phyloP scores from a whole-genome alignment of 2,329 filamentous ascomycete species.

The Chaetomium sp. region DNA sequence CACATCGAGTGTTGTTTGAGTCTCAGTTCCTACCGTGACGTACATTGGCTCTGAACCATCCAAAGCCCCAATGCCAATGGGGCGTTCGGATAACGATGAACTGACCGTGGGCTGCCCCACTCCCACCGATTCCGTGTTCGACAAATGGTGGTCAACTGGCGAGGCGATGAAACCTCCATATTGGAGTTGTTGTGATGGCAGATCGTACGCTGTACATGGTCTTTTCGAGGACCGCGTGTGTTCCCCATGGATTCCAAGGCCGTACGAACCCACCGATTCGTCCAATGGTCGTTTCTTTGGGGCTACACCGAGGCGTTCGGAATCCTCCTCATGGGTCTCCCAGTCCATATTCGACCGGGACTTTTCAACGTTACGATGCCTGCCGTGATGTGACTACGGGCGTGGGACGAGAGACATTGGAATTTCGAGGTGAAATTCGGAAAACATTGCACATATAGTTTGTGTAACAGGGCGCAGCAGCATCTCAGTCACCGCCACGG shows the following conservation, averaged over 20 bases:
- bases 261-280: neutral
- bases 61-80: too few relatives aligned
- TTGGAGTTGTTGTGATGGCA: neutral
- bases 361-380: neutral
- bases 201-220: neutral
- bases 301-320: neutral
- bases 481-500: too few relatives aligned
- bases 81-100: neutral
- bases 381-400: neutral
- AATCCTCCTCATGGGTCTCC: neutral
- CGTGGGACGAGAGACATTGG: too few relatives aligned
- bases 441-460: too few relatives aligned
- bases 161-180: neutral
- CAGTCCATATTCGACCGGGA: neutral
- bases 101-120: neutral
- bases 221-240: too few relatives aligned
- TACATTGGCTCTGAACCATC: too few relatives aligned
- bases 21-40: too few relatives aligned
- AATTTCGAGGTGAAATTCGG: too few relatives aligned
- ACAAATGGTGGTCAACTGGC: neutral
- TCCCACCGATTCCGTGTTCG: neutral
- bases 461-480: too few relatives aligned
- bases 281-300: neutral
- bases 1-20: too few relatives aligned
- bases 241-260: neutral